Percentiles rank a stretch among this genome's conserved stretches.
phyloP scores from a whole-genome alignment of 2,329 filamentous ascomycete genomes.

The Thelonectria rubi region DNA sequence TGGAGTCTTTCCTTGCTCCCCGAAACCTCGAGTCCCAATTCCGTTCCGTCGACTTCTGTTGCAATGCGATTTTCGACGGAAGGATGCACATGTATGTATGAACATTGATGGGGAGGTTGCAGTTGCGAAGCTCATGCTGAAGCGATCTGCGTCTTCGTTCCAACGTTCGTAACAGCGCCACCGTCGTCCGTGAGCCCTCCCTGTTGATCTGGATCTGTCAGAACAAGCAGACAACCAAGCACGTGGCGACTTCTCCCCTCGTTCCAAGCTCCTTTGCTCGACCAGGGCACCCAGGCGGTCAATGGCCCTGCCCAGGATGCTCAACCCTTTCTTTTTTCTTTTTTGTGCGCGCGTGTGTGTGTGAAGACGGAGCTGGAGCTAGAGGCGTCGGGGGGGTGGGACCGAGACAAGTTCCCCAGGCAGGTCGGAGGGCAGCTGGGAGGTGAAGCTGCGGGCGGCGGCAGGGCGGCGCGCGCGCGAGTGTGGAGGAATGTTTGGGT shows the following conservation, averaged over 20 bases:
- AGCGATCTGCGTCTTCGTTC: neutral
- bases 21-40: conserved; percentile 35
- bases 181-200: conserved; percentile 2
- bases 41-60: neutral
- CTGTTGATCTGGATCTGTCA: conserved; percentile 2
- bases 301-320: neutral
- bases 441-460: conserved; percentile 4
- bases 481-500: conserved; percentile 12
- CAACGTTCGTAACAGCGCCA: conserved; percentile 7
- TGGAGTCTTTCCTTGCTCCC: conserved; percentile 3
- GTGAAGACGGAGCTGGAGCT: neutral
- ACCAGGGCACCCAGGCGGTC: conserved; percentile 9
- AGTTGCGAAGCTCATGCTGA: neutral
- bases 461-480: conserved; percentile 12
- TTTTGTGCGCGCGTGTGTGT: neutral
- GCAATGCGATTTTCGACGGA: conserved; percentile 9
- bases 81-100: conserved; percentile 4
- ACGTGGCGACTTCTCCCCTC: conserved; percentile 9
- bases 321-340: neutral
- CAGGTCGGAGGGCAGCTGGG: neutral
- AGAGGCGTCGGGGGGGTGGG: conserved; percentile 6
- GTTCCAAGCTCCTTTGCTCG: conserved; percentile 10
- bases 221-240: conserved; percentile 2
- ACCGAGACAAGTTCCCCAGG: conserved; percentile 8
- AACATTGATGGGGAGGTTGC: neutral